Evolutionary conservation across 306 rosid genomes (phyloP).

Genomic region (Parietaria judaica): DNA sequence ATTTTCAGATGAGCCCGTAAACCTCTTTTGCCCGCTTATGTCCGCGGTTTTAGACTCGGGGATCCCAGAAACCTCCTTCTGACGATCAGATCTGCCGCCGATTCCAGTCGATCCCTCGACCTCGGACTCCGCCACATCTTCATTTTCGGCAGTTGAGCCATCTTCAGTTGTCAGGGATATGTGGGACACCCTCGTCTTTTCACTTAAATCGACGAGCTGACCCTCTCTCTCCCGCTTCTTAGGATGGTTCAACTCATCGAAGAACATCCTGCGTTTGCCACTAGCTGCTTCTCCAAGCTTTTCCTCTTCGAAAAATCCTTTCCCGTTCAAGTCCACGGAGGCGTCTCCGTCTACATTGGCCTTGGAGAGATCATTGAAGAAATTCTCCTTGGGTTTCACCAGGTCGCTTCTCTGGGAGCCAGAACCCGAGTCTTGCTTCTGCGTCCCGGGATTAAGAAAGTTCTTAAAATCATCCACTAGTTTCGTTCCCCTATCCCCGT

Average conservation of each 20-base stretch:
- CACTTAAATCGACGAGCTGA: conserved; percentile 50
- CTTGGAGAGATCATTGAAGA: conserved; percentile 81
- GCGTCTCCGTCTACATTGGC: conserved; percentile 43
- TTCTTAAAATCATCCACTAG: conserved; percentile 67
- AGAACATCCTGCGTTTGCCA: conserved; percentile 55
- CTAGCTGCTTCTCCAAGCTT: conserved; percentile 38
- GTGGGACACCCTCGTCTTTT: conserved; percentile 61
- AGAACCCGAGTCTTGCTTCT: conserved; percentile 53
- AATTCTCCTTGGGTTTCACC: conserved; percentile 61
- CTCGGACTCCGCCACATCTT: conserved; percentile 93
- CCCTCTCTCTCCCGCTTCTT: conserved; percentile 70
- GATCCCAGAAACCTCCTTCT: conserved; percentile 46
- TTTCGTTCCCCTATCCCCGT: conserved; percentile 64
- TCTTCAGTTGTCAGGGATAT: conserved; percentile 69
- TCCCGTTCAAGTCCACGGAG: conserved; percentile 55
- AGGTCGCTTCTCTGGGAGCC: conserved; percentile 48
- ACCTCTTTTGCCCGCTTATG: conserved; percentile 60
- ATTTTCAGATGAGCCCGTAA: conserved; percentile 44
- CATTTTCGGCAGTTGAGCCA: conserved; percentile 89
- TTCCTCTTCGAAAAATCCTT: conserved; percentile 68
- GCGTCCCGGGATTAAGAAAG: conserved; percentile 52
- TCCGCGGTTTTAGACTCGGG: conserved; percentile 38
- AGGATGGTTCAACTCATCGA: conserved; percentile 48
- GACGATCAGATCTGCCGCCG: conserved; percentile 44
- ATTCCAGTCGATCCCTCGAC: conserved; percentile 64